Base-by-base conservation (phyloP, 1,139 yeast genomes). In the Geotrichum aggregatum region DNA sequence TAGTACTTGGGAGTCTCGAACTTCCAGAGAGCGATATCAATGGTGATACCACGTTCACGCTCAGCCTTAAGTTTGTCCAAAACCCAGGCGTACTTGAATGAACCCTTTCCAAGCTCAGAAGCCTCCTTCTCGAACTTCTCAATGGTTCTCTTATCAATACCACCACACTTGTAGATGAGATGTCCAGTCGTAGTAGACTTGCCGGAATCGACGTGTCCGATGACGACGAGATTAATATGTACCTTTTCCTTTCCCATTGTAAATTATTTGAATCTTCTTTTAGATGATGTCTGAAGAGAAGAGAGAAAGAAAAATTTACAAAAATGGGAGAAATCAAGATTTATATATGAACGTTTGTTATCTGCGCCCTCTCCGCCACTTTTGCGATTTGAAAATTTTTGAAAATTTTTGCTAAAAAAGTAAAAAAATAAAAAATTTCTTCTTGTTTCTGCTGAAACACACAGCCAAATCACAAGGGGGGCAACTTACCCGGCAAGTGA, bases 121-220 rank as follows among this genome's bases (percentile, higher is more conserved):
- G 96, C 96, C 79, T 88, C 96, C 85, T 87, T 87, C 82, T 87
- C 96, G 80, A 87, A 88, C 87, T 88, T 88, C 82, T 89, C 96
- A 73, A 89, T 89, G 75, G 96, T 89, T 84, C 96, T 87, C 87
- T 89, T 88, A 82, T 88, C 94, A 68, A 84, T 84, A 83, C 89
- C 83, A 76, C 83, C 83, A 72, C 83, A 84, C 92, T 91, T 91
- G 95, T 77, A 91, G 75, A 91, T 91, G 80, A 91, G 87, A 84
- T 89, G 96, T 78, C 96, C 97, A 75, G 97, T 89, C 77, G 96
- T 87, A 74, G 96, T 88, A 65, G 96, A 88, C 80, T 88, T 88
- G 81, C 95, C 96, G 68, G 96, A 88, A 80, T 88, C 96, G 96
- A 88, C 96, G 94, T 89, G 98, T 78, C 98, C 98, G 77, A 91